phyloP scores from a whole-genome alignment of 2,329 filamentous ascomycete species.

The Pseudogymnoascus destructans region DNA sequence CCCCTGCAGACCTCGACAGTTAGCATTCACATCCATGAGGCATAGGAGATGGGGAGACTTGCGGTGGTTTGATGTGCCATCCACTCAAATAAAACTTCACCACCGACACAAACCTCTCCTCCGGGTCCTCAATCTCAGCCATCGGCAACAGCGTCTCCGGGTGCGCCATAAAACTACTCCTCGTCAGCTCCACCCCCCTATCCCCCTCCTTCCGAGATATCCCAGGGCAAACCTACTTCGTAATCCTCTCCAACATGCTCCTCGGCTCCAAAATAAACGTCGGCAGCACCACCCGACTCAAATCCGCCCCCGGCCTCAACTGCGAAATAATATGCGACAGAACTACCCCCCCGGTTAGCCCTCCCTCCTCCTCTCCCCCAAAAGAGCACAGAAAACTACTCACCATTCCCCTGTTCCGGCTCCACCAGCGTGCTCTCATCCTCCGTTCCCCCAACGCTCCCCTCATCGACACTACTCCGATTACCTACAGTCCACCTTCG shows the following conservation, averaged over 20 bases:
- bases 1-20: conserved; percentile 42
- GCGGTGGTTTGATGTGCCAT: conserved; percentile 98
- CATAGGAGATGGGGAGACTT: conserved; percentile 29
- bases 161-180: conserved; percentile 89
- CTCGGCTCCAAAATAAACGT: conserved; percentile 97
- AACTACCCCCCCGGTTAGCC: conserved; percentile 39
- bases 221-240: conserved; percentile 54
- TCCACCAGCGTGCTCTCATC: conserved; percentile 74
- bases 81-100: conserved; percentile 97
- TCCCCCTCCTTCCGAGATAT: background rate
- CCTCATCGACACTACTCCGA: conserved; percentile 27
- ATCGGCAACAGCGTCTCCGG: conserved; percentile 89
- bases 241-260: conserved; percentile 97
- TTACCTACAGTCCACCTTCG: conserved; percentile 28
- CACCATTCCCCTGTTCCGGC: conserved; percentile 88
- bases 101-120: conserved; percentile 82
- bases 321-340: conserved; percentile 96
- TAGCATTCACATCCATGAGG: background rate
- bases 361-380: conserved; percentile 15
- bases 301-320: conserved; percentile 83
- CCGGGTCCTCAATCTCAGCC: conserved; percentile 73
- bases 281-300: conserved; percentile 85
- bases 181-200: conserved; percentile 13
- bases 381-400: conserved; percentile 24
- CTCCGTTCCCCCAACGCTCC: conserved; percentile 36